Conservation (phyloP, 139 green algal species). For the Eudorina sp. region DNA sequence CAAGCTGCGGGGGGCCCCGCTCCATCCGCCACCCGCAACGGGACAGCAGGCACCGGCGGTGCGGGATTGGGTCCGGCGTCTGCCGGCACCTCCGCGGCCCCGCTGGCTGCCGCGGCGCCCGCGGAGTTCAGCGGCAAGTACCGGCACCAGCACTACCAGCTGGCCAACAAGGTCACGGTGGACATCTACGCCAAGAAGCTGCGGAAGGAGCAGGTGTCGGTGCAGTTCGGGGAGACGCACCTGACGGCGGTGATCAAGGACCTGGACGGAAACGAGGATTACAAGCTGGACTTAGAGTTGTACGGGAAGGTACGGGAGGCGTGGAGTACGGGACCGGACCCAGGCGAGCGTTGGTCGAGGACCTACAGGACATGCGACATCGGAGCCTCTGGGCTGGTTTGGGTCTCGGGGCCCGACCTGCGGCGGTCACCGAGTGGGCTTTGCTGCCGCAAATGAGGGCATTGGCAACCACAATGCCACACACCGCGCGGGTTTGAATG, state of each 20-base stretch:
- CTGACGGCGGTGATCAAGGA: slow-evolving; percentile 55
- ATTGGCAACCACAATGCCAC: too few relatives aligned
- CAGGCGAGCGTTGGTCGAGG: too few relatives aligned
- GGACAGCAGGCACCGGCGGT: background rate
- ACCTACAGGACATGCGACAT: too few relatives aligned
- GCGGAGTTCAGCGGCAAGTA: slow-evolving; percentile 57
- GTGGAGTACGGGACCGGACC: too few relatives aligned
- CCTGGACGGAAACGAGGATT: slow-evolving; percentile 63
- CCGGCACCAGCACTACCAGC: slow-evolving; percentile 90
- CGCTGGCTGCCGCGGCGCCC: slow-evolving; percentile 9
- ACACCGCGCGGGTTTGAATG: too few relatives aligned
- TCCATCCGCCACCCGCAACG: background rate
- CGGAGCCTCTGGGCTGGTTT: too few relatives aligned
- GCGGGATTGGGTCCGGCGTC: slow-evolving; percentile 20
- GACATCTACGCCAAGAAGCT: slow-evolving; percentile 88
- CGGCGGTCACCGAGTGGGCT: too few relatives aligned
- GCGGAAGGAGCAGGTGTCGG: slow-evolving; percentile 67
- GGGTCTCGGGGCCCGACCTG: too few relatives aligned
- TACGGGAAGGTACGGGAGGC: slow-evolving; percentile 57
- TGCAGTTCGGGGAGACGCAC: slow-evolving; percentile 57
- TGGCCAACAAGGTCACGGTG: slow-evolving; percentile 74
- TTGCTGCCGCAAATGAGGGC: too few relatives aligned
- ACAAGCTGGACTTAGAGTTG: slow-evolving; percentile 75
- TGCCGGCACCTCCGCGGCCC: background rate
- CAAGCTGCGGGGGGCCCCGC: too few relatives aligned